Evolutionary conservation across 495 filamentous ascomycete species (phyloP), one percentile per base, ranked within the genome.

Genomic region (Bryoglossum gracile): DNA sequence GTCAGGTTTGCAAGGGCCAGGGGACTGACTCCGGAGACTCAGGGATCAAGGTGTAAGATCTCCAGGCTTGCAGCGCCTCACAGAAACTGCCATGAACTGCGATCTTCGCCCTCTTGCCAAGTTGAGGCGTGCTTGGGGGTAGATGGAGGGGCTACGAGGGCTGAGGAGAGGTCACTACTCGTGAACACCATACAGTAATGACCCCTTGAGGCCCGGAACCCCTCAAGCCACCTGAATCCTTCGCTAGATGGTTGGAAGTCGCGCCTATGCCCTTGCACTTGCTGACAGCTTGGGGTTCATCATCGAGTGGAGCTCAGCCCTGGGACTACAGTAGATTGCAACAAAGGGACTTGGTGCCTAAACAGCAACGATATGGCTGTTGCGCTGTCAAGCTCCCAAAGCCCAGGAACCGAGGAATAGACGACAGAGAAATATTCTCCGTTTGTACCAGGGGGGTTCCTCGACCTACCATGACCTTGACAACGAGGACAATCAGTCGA

Each of bases 31-130:
- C 35, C 45, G 57, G 46, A 24, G 21, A 9, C 16, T 24, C 57
- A 38, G 32, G 57, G 53, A 53, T 56, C 50, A 48, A 45, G 57
- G 46, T 38, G 43, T 51, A 50, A 41, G 57, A 60, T 60, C 57
- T 57, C 39, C 50, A 57, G 57, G 50, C 57, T 54, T 60, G 57
- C 57, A 60, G 53, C 46, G 37, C 54, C 53, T 56, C 37, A 44
- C 14, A 36, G 46, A 46, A 46, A 47, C 45, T 55, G 52, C 39
- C 57, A 59, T 56, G 57, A 60, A 60, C 54, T 43, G 50, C 44
- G 57, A 57, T 57, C 57, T 56, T 53, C 57, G 42, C 48, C 30
- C 32, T 46, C 35, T 28, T 41, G 41, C 34, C 50, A 35, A 42
- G 49, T 56, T 43, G 48, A 51, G 35, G 43, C 28, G 39, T 37